Percentiles rank a stretch among this genome's conserved stretches.
Evolutionary conservation across 345 rosid species (phyloP).

Genomic region (Eucalyptus regnans): DNA sequence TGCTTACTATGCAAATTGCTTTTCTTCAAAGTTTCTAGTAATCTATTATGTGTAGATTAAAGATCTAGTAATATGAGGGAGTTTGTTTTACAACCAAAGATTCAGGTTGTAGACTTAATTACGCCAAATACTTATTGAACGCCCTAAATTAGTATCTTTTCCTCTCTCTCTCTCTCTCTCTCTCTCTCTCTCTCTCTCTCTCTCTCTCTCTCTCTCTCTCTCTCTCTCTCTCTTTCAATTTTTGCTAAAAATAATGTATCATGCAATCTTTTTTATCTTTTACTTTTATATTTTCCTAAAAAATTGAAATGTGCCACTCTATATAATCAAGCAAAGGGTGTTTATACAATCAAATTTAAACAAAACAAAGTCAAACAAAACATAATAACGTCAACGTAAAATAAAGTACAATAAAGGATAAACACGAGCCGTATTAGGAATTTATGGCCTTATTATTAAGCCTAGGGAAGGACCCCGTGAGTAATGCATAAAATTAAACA

Average conservation of each 20-base stretch:
- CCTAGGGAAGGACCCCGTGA: background rate
- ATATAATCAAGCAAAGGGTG: background rate
- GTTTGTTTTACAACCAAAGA: too few relatives aligned
- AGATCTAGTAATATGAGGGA: background rate
- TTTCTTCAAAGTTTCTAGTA: too few relatives aligned
- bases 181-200: too few relatives aligned
- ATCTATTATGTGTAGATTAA: too few relatives aligned
- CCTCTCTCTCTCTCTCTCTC: background rate
- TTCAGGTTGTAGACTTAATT: background rate
- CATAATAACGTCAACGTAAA: background rate
- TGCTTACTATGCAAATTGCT: too few relatives aligned
- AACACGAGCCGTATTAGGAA: background rate
- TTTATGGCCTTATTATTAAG: background rate
- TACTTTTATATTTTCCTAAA: background rate
- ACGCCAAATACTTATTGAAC: too few relatives aligned
- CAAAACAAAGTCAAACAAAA: background rate
- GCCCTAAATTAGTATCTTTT: background rate
- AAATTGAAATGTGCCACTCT: background rate
- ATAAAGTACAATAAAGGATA: background rate
- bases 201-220: too few relatives aligned
- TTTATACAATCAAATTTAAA: background rate
- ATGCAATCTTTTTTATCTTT: background rate
- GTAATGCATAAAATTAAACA: background rate
- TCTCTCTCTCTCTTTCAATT: too few relatives aligned
- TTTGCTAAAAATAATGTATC: background rate